Base-by-base conservation (phyloP, 495 filamentous ascomycete species). In the Hyaloscypha bicolor region DNA sequence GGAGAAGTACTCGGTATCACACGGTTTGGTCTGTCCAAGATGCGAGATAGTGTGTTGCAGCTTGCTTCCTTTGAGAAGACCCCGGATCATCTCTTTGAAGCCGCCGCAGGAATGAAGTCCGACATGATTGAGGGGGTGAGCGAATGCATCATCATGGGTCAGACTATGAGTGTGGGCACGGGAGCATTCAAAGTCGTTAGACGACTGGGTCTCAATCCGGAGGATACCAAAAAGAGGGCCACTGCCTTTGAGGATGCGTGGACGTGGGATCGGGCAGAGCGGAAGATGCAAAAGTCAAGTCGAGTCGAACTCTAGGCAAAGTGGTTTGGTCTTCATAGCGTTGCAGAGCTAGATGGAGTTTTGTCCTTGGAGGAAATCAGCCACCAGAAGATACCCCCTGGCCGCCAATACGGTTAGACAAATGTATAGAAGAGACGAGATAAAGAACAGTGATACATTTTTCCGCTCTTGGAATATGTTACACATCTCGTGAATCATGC, bases 11-110 rank as follows among this genome's bases (percentile, higher is more conserved):
- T 97, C n/a, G 95, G 95, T 42, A 99, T 99, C 74, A 99, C 95
- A 9, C 90, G 95, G 30, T 98, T 98, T 77, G 95, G 95, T 60
- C 83, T 99, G 51, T 88, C 93, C 59, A 99, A 99, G 84, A 99
- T 97, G 94, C 85, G 95, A 61, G 96, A 99, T 76, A 91, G 86
- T 30, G 94, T 97, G 48, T 79, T 99, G 57, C 96, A 98, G 77
- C 88, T 98, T 1, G 95, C 95, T 0, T 96, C 92, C 16, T 99
- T 99, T 75, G 95, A 99, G 82, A 98, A 98, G 83, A 99, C 95
- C 31, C 93, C 95, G 0, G 95, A 99, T 76, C 95, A 99, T 79
- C 81, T 99, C 29, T 99, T 99, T 71, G 95, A 98, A 59, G 95
- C 95, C 25, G 96, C 94, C 60, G 90, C 91, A 55, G 86, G 88